phyloP scores from a whole-genome alignment of 805 yeast genomes.

The Candida boleticola region DNA sequence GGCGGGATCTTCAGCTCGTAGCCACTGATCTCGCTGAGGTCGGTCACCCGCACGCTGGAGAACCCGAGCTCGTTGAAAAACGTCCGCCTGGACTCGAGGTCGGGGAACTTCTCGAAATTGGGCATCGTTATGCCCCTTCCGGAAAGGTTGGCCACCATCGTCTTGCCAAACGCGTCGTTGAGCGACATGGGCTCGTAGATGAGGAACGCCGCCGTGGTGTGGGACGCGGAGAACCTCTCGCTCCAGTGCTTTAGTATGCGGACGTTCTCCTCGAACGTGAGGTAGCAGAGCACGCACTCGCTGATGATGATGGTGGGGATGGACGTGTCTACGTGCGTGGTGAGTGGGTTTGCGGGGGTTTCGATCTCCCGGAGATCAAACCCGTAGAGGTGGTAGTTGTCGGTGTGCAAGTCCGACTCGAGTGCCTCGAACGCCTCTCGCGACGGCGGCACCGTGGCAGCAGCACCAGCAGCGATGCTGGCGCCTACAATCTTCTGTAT shows the following conservation, averaged over 20 bases:
- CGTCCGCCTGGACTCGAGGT: constrained; percentile 25
- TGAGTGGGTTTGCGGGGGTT: constrained; percentile 3
- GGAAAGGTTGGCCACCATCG: constrained; percentile 63
- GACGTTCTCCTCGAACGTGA: constrained; percentile 49
- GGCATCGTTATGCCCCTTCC: constrained; percentile 63
- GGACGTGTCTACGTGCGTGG: constrained; percentile 22
- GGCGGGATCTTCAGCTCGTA: constrained; percentile 19
- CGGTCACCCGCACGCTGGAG: constrained; percentile 35
- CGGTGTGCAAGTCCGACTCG: constrained; percentile 31
- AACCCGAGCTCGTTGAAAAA: constrained; percentile 20
- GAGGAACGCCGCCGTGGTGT: constrained; percentile 26
- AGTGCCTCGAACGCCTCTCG: constrained; percentile 21
- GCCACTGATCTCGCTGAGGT: constrained; percentile 41
- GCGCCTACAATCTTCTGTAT: constrained; percentile 26
- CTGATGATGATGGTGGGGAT: constrained; percentile 63
- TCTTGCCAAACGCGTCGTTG: constrained; percentile 60
- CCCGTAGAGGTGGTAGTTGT: constrained; percentile 52
- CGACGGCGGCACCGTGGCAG: constrained; percentile 12
- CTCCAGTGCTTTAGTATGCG: constrained; percentile 46
- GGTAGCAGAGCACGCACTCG: constrained; percentile 76
- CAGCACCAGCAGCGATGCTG: constrained; percentile 1
- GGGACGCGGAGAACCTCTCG: constrained; percentile 12
- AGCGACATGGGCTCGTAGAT: constrained; percentile 74
- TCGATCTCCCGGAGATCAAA: constrained; percentile 48
- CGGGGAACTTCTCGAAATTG: constrained; percentile 52